phyloP scores from a whole-genome alignment of 495 filamentous ascomycete species.

The Recurvomyces mirabilis region DNA sequence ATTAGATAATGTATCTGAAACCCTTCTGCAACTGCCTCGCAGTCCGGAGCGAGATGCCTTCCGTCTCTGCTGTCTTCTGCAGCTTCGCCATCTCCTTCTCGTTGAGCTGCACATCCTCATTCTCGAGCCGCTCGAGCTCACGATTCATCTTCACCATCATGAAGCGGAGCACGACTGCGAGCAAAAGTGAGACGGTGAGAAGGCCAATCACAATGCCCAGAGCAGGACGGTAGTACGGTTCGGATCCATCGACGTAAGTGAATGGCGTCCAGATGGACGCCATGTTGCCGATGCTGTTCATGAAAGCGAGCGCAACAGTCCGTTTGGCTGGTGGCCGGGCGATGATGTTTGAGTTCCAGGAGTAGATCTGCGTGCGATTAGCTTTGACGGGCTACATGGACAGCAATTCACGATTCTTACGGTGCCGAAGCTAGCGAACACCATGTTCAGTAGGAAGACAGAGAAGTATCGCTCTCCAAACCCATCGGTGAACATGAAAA shows the following conservation, averaged over 20 bases:
- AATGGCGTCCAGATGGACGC: slow-evolving; percentile 46
- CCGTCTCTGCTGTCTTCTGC: too few relatives aligned
- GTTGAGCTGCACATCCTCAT: too few relatives aligned
- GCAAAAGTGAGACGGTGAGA: too few relatives aligned
- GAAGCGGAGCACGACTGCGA: too few relatives aligned
- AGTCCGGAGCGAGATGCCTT: too few relatives aligned
- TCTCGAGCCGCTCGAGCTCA: too few relatives aligned
- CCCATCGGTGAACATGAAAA: slow-evolving; percentile 37
- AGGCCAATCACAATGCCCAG: slow-evolving; percentile 40
- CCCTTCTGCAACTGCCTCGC: too few relatives aligned
- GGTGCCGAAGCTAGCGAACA: slow-evolving; percentile 42
- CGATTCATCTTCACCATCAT: too few relatives aligned
- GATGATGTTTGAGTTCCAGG: slow-evolving; percentile 42
- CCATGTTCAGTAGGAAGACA: slow-evolving; percentile 44
- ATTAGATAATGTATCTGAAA: too few relatives aligned
- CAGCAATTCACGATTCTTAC: background rate
- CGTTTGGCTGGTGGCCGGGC: slow-evolving; percentile 44
- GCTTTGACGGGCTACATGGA: background rate
- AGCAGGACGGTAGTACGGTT: slow-evolving; percentile 35
- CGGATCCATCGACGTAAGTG: slow-evolving; percentile 33
- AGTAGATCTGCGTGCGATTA: slow-evolving; percentile 31
- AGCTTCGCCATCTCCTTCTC: too few relatives aligned
- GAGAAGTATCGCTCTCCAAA: slow-evolving; percentile 44
- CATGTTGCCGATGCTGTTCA: slow-evolving; percentile 43
- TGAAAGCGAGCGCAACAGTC: slow-evolving; percentile 43